These are phyloP conservation scores for Sparassis latifolia DNA, from an alignment of 1,284 basidiomycete species.

Conservation along the genomic window DNA sequence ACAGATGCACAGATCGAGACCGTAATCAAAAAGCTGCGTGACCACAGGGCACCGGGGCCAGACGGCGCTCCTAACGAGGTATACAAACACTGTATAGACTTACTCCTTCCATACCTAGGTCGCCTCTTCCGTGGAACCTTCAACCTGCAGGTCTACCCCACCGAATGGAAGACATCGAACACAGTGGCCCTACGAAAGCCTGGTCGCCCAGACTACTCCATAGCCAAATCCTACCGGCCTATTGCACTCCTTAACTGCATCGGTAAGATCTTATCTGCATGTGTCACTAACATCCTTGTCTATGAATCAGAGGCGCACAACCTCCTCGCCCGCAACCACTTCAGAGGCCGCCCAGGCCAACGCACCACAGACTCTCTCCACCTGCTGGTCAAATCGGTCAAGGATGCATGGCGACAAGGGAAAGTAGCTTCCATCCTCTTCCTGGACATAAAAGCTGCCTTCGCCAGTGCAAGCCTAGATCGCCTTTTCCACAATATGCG, in stretches of 20 bases:
- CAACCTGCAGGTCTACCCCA: conserved; percentile 22
- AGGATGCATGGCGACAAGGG: conserved; percentile 27
- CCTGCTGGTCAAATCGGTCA: conserved; percentile 23
- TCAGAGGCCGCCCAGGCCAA: conserved; percentile 28
- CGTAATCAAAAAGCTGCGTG: conserved; percentile 8
- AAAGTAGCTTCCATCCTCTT: conserved; percentile 11
- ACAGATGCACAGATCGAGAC: conserved; percentile 13
- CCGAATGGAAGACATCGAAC: conserved; percentile 23
- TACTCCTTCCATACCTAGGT: conserved; percentile 21
- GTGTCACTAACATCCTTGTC: too few relatives aligned
- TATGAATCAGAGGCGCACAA: conserved; percentile 9
- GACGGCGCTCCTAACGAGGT: conserved; percentile 32
- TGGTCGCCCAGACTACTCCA: conserved; percentile 28
- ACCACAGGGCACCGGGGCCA: conserved; percentile 31
- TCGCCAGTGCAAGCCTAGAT: conserved; percentile 26
- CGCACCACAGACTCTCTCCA: conserved; percentile 33
- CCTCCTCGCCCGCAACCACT: conserved; percentile 24
- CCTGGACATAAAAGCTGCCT: conserved; percentile 35
- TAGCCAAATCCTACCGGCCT: conserved; percentile 14
- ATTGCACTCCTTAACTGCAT: too few relatives aligned
- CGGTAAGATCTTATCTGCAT: too few relatives aligned
- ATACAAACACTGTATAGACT: conserved; percentile 18
- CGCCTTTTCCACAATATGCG: conserved; percentile 28
- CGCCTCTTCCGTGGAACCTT: conserved; percentile 23
- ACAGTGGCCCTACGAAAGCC: conserved; percentile 35